Percentiles rank a stretch among this genome's conserved stretches.
phyloP scores from a whole-genome alignment of 345 rosid genomes.

The Reutealis trisperma region DNA sequence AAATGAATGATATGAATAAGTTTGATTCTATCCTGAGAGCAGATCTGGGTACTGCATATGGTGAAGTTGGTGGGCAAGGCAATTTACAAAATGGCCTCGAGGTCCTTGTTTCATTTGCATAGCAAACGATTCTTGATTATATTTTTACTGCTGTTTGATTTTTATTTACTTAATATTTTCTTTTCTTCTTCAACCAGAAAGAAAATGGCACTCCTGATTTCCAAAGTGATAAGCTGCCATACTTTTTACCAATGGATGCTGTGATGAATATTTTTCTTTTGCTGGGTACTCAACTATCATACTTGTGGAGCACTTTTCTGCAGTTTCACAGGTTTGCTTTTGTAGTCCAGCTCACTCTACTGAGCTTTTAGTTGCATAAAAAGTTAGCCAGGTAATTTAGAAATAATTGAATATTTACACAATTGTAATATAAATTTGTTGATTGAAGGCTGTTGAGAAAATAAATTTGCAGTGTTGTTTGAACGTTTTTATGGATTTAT shows the following conservation, averaged over 20 bases:
- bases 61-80: slow-evolving; percentile 54
- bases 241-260: slow-evolving; percentile 51
- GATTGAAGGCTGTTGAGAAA: background rate
- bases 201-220: slow-evolving; percentile 40
- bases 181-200: slow-evolving; percentile 48
- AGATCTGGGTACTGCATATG: slow-evolving; percentile 37
- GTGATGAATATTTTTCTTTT: slow-evolving; percentile 50
- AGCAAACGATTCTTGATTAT: slow-evolving; percentile 15
- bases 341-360: background rate
- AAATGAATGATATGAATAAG: slow-evolving; percentile 47
- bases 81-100: slow-evolving; percentile 67
- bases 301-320: slow-evolving; percentile 77
- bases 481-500: background rate
- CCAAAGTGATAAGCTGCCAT: slow-evolving; percentile 44
- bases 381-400: background rate
- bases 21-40: slow-evolving; percentile 39
- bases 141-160: slow-evolving; percentile 11
- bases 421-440: background rate
- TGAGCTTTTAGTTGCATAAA: slow-evolving; percentile 1
- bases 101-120: slow-evolving; percentile 62
- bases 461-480: background rate
- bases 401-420: too few relatives aligned
- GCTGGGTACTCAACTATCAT: slow-evolving; percentile 62
- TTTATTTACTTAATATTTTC: slow-evolving; percentile 18
- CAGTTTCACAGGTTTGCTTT: slow-evolving; percentile 79